Percentiles rank a stretch among this genome's conserved stretches.
Conservation (phyloP, 2,329 filamentous ascomycete species). For the Fusarium sp. region DNA sequence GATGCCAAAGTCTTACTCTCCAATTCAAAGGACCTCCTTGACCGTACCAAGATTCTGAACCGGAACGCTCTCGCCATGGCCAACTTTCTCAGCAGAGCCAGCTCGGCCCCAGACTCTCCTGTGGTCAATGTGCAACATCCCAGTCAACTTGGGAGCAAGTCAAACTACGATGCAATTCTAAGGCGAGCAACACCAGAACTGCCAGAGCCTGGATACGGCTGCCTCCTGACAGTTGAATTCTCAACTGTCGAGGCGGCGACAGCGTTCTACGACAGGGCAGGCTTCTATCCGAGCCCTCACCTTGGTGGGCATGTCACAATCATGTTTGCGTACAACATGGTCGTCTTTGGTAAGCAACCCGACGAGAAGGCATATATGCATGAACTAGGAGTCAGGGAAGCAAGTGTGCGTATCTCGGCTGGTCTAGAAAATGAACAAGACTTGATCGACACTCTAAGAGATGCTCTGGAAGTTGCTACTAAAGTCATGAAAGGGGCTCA, state of each 20-base stretch:
- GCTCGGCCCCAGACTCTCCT: constrained; percentile 45
- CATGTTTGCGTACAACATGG: constrained; percentile 57
- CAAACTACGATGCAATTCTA: constrained; percentile 48
- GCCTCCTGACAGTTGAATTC: constrained; percentile 63
- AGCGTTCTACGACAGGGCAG: constrained; percentile 60
- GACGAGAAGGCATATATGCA: constrained; percentile 51
- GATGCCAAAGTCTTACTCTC: constrained; percentile 58
- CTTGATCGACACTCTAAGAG: constrained; percentile 51
- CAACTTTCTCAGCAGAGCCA: constrained; percentile 47
- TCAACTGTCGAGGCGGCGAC: constrained; percentile 49
- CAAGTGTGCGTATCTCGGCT: constrained; percentile 57
- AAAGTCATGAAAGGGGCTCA: constrained; percentile 16
- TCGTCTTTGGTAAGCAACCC: constrained; percentile 52
- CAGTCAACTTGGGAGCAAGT: constrained; percentile 45
- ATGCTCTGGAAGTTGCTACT: constrained; percentile 44
- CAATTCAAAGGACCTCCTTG: constrained; percentile 56
- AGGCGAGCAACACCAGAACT: constrained; percentile 54
- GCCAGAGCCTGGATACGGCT: constrained; percentile 61
- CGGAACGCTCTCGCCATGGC: constrained; percentile 56
- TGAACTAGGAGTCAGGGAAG: constrained; percentile 49
- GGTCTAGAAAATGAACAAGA: constrained; percentile 57
- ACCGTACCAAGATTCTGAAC: constrained; percentile 52
- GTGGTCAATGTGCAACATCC: constrained; percentile 58
- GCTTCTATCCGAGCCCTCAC: constrained; percentile 62
- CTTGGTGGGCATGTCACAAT: constrained; percentile 63